These are phyloP conservation scores for Amphirosellinia nigrospora DNA, from an alignment of 495 filamentous ascomycete species.

Conservation along the genomic window DNA sequence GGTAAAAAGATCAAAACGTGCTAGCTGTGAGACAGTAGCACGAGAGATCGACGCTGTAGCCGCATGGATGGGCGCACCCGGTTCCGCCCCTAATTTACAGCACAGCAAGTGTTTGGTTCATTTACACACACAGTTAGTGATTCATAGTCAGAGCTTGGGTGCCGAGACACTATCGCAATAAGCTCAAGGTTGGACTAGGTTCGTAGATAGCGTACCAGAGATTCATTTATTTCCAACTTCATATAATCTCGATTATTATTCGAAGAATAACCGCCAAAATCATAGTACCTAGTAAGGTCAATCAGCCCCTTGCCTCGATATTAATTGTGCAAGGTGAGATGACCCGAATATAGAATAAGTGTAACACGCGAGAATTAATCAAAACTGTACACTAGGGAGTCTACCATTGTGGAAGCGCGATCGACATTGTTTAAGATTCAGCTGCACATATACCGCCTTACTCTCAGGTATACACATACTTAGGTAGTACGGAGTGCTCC, in stretches of 20 bases:
- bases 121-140: background rate
- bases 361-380: background rate
- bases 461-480: no score
- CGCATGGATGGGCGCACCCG: background rate
- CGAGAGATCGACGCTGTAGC: background rate
- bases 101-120: background rate
- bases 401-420: conserved; percentile 6
- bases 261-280: background rate
- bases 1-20: background rate
- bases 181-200: background rate
- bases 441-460: background rate
- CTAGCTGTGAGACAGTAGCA: background rate
- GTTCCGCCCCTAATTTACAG: conserved; percentile 13
- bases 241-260: background rate
- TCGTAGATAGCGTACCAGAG: background rate
- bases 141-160: background rate
- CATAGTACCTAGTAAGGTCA: no score
- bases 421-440: conserved; percentile 9
- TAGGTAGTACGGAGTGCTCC: no score
- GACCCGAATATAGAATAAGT: background rate
- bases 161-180: background rate
- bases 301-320: no score
- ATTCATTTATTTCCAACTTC: background rate
- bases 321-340: background rate
- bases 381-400: background rate